Evolutionary conservation across 1,139 yeast genomes (phyloP).

Genomic region (Yamadazyma oceani): DNA sequence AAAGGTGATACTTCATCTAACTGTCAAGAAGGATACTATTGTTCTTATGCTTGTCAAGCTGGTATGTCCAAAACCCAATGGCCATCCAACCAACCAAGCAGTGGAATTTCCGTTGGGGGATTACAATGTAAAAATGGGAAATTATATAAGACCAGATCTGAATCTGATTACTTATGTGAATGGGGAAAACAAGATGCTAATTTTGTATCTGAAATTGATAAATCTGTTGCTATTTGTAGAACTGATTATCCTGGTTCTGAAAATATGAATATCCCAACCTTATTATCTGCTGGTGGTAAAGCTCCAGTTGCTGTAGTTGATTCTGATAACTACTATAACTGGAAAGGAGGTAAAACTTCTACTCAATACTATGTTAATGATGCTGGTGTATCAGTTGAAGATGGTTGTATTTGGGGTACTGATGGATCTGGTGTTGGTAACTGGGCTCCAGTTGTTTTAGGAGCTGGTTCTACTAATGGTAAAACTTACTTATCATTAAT

Average conservation of each 20-base stretch:
- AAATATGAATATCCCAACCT: conserved; percentile 94
- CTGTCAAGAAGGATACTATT: conserved; percentile 87
- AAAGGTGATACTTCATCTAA: conserved; percentile 61
- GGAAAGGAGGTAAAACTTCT: conserved; percentile 84
- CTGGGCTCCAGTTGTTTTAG: conserved; percentile 97
- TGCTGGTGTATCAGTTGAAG: conserved; percentile 86
- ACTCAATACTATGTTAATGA: conserved; percentile 96
- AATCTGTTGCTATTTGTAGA: conserved; percentile 85
- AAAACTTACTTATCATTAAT: conserved; percentile 84
- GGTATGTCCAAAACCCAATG: conserved; percentile 98
- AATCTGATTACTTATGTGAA: conserved; percentile 67
- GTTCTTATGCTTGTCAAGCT: conserved; percentile 94
- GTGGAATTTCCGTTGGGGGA: conserved; percentile 92
- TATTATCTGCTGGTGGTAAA: conserved; percentile 65
- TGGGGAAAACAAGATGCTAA: conserved; percentile 75
- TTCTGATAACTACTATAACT: conserved; percentile 70
- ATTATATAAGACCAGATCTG: conserved; percentile 73
- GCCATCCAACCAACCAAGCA: conserved; percentile 82
- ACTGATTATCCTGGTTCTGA: conserved; percentile 99
- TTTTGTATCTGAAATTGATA: conserved; percentile 62
- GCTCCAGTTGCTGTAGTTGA: conserved; percentile 78
- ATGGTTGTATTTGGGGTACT: conserved; percentile 93
- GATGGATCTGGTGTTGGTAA: conserved; percentile 82
- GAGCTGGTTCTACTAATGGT: conserved; percentile 85
- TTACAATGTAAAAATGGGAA: conserved; percentile 75